Base-by-base conservation (phyloP, 352 stramenopile species). In the Globisporangium cederbergense region DNA sequence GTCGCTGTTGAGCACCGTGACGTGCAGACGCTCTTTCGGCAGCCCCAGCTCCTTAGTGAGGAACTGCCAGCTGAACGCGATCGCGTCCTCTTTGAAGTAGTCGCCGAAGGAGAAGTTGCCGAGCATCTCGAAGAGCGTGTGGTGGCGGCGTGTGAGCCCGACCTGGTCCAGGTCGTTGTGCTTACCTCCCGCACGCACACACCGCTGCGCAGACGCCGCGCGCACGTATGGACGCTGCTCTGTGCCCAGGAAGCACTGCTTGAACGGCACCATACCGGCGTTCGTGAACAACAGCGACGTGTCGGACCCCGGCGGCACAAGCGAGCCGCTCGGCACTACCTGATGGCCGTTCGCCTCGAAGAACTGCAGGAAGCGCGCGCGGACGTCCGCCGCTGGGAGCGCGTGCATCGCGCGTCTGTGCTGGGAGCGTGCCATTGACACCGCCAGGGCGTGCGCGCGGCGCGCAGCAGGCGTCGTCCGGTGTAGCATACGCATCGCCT, bases 81-180 rank as follows among this genome's bases (percentile, higher is more conserved):
- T 99, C 18, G 96, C 95, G 64, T 98, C 91, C 43, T 97, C 81
- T 70, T 99, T 99, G 76, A 99, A 99, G 79, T 99, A 99, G 74
- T 98, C 91, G 47, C 97, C 96, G 71, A 99, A 98, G 55, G 83
- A 97, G 82, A 97, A 99, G 71, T 99, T 99, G 47, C 97, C 97
- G 30, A 99, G 80, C 97, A 99, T 99, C 79, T 99, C 97, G 72
- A 99, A 99, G 75, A 98, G 98, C 52, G 96, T 99, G 71, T 99
- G 97, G 83, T 99, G 97, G 61, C 98, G 97, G 3, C 97, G 85
- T 65, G 97, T 97, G 74, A 98, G 95, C 25, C 96, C 96, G 8
- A 99, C 97, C 74, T 99, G 96, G 65, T 99, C 97, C 51, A 99
- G 77, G 77, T 99, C 97, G 75, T 99, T 99, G 79, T 99, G 96